phyloP scores from a whole-genome alignment of 164 flowering plant genomes.

The Brasenia schreberi region DNA sequence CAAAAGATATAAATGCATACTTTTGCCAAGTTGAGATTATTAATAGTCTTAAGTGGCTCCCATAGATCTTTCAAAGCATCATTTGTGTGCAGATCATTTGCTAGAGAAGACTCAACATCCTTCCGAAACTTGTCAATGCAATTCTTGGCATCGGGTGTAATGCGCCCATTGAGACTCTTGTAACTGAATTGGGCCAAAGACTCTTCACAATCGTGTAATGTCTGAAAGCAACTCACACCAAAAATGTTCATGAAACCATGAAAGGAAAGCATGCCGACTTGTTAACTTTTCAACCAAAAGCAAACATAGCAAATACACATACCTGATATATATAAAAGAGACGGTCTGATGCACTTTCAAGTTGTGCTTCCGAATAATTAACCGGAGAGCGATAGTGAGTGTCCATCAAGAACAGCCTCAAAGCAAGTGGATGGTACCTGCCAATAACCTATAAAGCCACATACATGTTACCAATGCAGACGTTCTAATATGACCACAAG shows the following conservation, averaged over 20 bases:
- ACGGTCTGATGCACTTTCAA: conserved; percentile 68
- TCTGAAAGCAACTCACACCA: conserved; percentile 26
- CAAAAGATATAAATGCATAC: conserved; percentile 6
- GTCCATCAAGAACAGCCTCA: conserved; percentile 75
- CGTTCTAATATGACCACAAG: too few species aligned
- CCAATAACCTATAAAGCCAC: conserved; percentile 40
- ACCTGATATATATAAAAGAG: conserved; percentile 83
- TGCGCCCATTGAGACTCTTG: conserved; percentile 19
- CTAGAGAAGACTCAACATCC: conserved; percentile 52
- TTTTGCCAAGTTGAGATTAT: conserved; percentile 44
- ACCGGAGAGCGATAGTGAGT: conserved; percentile 85
- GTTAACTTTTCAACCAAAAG: background rate
- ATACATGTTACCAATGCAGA: too few species aligned
- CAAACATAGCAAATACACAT: background rate
- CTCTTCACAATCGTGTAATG: conserved; percentile 63
- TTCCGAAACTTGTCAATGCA: conserved; percentile 39
- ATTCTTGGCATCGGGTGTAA: conserved; percentile 35
- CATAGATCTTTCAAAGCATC: conserved; percentile 38
- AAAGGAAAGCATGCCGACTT: background rate
- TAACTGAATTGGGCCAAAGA: conserved; percentile 30
- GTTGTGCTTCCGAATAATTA: conserved; percentile 49
- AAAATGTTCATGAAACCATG: background rate
- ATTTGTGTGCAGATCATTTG: conserved; percentile 69
- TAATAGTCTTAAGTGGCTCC: conserved; percentile 54
- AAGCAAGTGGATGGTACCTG: conserved; percentile 71